Evolutionary conservation across 164 flowering plant species (phyloP), one percentile per base, ranked within the genome.

Genomic region (Dillenia turbinata): DNA sequence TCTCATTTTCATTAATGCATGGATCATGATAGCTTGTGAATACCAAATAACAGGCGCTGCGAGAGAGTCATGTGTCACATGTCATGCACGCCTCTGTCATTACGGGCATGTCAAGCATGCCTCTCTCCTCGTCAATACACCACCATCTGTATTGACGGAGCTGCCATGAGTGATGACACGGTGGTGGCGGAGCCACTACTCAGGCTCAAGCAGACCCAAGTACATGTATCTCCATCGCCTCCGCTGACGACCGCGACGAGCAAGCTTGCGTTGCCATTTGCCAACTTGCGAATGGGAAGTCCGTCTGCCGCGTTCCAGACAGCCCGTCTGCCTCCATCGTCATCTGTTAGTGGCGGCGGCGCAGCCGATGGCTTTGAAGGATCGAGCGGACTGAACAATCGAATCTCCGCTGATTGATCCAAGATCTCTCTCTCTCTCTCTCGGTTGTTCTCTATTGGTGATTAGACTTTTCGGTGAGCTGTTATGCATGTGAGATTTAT

Each of bases 171-270:
- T 22, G 85, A 83, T 57, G 85, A 79, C 63, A 44, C 33, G 7
- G 54, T 83, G 61, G 90, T 82, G 67, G 90, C 56, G 50, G 85
- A 83, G 74, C 73, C 81, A 1, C 73, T 85, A 40, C 45, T 83
- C 40, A 74, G 81, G 17, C 74, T 85, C 58, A 68, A 72, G 49
- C 68, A 69, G 59, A 46, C 58, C 13, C n/a, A 55, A 9, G 53
- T 67, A 5, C 40, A 33, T 33, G 40, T 33, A 33, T 4, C 61
- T 43, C 46, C 17, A 8, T 45, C 57, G 13, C 11, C 47, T 11
- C 58, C 62, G 13, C 44, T 56, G 51, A 45, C 44, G 49, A 61
- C 54, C 49, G 64, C 63, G 10, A 33, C n/a, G 26, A 15, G 47
- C 10, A 2, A 57, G 56, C 56, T 19, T 54, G 52, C 9, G 12